phyloP scores from a whole-genome alignment of 2,329 filamentous ascomycete genomes.

The Neonectria coccinea region DNA sequence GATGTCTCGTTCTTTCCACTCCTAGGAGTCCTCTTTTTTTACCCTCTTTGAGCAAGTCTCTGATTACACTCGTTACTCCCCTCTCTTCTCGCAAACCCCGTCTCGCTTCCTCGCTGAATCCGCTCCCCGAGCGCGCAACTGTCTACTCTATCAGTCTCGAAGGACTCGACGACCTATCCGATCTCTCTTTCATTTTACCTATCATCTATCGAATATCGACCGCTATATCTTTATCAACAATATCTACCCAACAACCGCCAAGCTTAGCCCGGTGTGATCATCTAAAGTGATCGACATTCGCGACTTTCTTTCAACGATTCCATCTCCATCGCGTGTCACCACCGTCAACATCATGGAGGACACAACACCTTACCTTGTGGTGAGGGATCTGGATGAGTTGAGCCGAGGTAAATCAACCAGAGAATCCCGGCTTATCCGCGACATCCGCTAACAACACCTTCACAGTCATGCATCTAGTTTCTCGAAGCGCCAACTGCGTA shows the following conservation, averaged over 20 bases:
- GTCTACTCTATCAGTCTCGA: slow-evolving; percentile 17
- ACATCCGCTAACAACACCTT: slow-evolving; percentile 26
- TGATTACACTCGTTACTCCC: slow-evolving; percentile 57
- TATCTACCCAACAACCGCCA: slow-evolving; percentile 28
- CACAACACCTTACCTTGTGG: slow-evolving; percentile 35
- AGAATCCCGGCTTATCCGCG: neutral
- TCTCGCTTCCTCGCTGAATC: slow-evolving; percentile 33
- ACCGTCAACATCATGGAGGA: slow-evolving; percentile 37
- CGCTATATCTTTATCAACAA: slow-evolving; percentile 30
- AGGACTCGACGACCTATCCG: slow-evolving; percentile 20
- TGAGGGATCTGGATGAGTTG: slow-evolving; percentile 48
- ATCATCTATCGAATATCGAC: slow-evolving; percentile 29
- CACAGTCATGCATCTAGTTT: slow-evolving; percentile 52
- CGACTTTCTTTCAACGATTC: slow-evolving; percentile 27
- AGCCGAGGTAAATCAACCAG: slow-evolving; percentile 45
- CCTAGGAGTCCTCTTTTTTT: slow-evolving; percentile 44
- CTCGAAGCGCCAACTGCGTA: slow-evolving; percentile 58
- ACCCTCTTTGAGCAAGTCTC: slow-evolving; percentile 59
- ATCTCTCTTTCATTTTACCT: slow-evolving; percentile 21
- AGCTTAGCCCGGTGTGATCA: slow-evolving; percentile 36
- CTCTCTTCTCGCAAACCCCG: slow-evolving; percentile 29
- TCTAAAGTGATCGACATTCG: slow-evolving; percentile 42
- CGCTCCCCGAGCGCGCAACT: slow-evolving; percentile 13
- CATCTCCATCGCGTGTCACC: slow-evolving; percentile 17
- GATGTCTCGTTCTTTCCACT: slow-evolving; percentile 51